Evolutionary conservation across 2,329 filamentous ascomycete genomes (phyloP), one percentile per base, ranked within the genome.

Genomic region (Teratosphaeriaceae sp.): DNA sequence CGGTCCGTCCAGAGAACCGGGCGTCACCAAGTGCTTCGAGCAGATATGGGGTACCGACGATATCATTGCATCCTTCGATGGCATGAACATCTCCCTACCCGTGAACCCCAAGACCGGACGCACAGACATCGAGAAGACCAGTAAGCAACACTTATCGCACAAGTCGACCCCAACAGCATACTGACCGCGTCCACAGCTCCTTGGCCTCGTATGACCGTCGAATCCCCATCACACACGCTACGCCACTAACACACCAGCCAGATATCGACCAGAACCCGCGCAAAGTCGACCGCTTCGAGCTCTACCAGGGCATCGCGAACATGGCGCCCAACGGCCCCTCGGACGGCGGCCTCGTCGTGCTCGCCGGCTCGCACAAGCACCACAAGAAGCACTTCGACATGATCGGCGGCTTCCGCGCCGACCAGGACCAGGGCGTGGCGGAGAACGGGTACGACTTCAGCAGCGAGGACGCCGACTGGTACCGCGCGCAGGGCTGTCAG

Each of bases 271-370:
- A 53, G 36, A 43, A 53, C 34, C 49, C 51, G n/a, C 42, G 49
- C 8, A 50, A 43, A 11, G 38, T 53, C 40, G 36, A 43, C n/a
- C 43, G 34, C 16, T 42, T 50, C 18, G 45, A 53, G 35, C 42
- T 53, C 6, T 53, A 52, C 27, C 53, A 56, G 40, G 53, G 52
- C 21, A 53, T 54, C 19, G 46, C 50, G 16, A 50, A 54, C 24
- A 63, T 65, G 5, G 58, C 64, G 5, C 68, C 67, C 2, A 68
- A 67, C 38, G 70, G 71, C 2, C 62, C 63, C 2, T 57, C 70
- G 2, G 71, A 74, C 45, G 70, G 70, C 19, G 70, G 70, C 1
- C 51, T 74, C 8, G 62, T 73, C 30, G 50, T 72, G 3, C 64
- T 72, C 55, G 62, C 65, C 19, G 70, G 70, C 3, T 66, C 64